A percentile compares a stretch with the other conserved stretches of the same genome.
Evolutionary conservation across 2,329 filamentous ascomycete species (phyloP).

Genomic region (Chalaropsis ovoidea): DNA sequence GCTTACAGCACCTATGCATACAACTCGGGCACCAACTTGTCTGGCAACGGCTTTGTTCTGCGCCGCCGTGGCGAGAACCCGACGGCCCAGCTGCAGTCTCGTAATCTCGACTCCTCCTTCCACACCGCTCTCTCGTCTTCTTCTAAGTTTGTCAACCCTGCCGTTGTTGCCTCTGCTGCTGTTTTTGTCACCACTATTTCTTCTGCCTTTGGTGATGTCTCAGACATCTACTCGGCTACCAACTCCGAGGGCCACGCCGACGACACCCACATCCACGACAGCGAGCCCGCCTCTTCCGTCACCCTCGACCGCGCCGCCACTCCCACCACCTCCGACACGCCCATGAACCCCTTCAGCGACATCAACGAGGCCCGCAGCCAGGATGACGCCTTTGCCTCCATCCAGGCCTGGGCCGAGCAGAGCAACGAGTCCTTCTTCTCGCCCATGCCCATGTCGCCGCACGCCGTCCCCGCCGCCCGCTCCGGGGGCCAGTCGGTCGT

Average conservation of each 20-base stretch:
- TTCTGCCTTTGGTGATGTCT: constrained; percentile 39
- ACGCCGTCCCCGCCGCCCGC: constrained; percentile 30
- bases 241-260: background rate
- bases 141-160: background rate
- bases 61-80: constrained; percentile 39
- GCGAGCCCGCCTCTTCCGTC: constrained; percentile 16
- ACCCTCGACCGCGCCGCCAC: constrained; percentile 14
- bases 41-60: constrained; percentile 35
- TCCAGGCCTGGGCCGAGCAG: constrained; percentile 54
- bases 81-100: background rate
- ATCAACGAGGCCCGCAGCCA: constrained; percentile 25
- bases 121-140: constrained; percentile 30
- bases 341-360: constrained; percentile 23
- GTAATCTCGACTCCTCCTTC: constrained; percentile 8
- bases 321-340: constrained; percentile 19
- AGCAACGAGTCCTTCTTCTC: constrained; percentile 50
- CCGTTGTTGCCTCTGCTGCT: constrained; percentile 1
- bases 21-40: constrained; percentile 45
- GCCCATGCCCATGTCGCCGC: constrained; percentile 45
- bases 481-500: constrained; percentile 41
- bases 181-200: constrained; percentile 31
- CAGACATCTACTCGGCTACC: constrained; percentile 50
- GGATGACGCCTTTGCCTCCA: constrained; percentile 46
- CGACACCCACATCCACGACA: background rate
- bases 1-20: constrained; percentile 49